Conservation (phyloP, 331 rosid genomes). For the Prunus yedoensis region DNA sequence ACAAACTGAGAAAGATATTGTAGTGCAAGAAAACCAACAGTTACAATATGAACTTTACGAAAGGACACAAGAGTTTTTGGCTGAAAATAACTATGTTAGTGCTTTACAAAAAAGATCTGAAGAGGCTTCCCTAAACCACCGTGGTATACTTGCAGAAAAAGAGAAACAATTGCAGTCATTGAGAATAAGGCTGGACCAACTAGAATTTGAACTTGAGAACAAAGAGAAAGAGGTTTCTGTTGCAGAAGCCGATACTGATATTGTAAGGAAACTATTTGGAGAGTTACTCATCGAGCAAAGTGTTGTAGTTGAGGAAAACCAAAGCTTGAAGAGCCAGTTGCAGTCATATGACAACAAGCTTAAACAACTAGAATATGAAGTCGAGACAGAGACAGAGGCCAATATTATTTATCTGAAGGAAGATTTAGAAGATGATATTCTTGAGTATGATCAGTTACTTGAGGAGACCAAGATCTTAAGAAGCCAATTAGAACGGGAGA, state of each 20-base stretch:
- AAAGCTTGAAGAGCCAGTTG: not conserved
- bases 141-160: not conserved
- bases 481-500: not conserved
- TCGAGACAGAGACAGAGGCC: not conserved
- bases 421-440: not conserved
- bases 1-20: not conserved
- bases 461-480: conserved; percentile 9
- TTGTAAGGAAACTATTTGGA: conserved; percentile 1
- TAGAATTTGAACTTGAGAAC: not conserved
- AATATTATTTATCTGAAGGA: not conserved
- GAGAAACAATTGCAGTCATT: not conserved
- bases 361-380: not conserved
- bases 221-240: not conserved
- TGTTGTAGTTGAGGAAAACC: not conserved
- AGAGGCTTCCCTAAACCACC: not conserved
- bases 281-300: not conserved
- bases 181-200: not conserved
- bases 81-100: not conserved
- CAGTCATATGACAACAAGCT: not conserved
- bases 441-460: not conserved
- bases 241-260: not conserved
- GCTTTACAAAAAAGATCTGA: not conserved
- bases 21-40: not conserved
- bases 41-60: not conserved
- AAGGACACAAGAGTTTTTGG: not conserved